These are phyloP conservation scores for Syzygium malaccense DNA, from an alignment of 441 rosid species.

Conservation along the genomic window DNA sequence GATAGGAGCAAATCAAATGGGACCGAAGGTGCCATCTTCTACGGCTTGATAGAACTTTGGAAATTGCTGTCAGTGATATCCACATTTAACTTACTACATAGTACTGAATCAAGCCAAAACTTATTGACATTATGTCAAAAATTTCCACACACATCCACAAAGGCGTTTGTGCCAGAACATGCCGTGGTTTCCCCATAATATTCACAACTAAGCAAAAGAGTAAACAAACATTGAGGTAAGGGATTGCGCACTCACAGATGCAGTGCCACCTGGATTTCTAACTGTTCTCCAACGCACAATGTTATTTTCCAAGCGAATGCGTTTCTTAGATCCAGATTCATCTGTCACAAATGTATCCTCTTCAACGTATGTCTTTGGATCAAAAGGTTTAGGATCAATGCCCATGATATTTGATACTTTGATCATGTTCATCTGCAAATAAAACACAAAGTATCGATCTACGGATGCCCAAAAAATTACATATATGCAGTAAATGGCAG, in stretches of 20 bases:
- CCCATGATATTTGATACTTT: conserved; percentile 99
- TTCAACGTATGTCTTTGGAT: conserved; percentile 87
- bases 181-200: not conserved
- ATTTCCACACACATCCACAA: not conserved
- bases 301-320: conserved; percentile 86
- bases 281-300: conserved; percentile 85
- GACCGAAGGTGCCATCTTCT: not conserved
- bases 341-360: conserved; percentile 84
- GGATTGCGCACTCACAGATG: conserved; percentile 51
- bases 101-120: not conserved
- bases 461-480: not conserved
- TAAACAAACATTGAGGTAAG: not conserved
- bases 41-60: not conserved
- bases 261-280: conserved; percentile 58
- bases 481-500: not conserved
- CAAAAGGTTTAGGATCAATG: conserved; percentile 84
- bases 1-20: not conserved
- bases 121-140: not conserved
- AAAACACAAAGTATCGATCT: not conserved
- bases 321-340: conserved; percentile 75
- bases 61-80: not conserved
- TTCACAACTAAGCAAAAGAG: not conserved
- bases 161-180: not conserved
- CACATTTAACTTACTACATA: not conserved
- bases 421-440: conserved; percentile 81